Base-by-base conservation (phyloP, 345 rosid species). In the Citrus hindsii region DNA sequence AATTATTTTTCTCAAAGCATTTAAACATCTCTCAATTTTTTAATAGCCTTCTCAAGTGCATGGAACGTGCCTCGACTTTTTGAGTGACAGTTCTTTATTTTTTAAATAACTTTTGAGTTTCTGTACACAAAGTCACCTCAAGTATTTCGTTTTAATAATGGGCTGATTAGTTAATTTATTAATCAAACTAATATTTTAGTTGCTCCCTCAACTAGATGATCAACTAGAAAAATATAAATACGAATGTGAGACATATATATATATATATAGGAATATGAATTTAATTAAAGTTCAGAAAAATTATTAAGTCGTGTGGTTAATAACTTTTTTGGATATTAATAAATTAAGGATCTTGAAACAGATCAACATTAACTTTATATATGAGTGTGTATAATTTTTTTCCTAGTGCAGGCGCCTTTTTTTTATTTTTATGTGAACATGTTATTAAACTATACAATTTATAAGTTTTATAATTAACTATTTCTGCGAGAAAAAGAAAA, bases 301-400 rank as follows among this genome's bases (percentile, higher is more conserved):
- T 0, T 40, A 40, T 40, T 40, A 40, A 40, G 0, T 9, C 1
- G 2, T 40, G 46, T 7, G 9, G 9, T 38, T 38, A 38, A 38
- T 38, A 1, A 38, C 0, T 38, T 38, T 38, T 0, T 1, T 2
- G 2, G 2, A 38, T 8, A 7, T 38, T 38, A 38, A 38, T 0
- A 33, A 33, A 33, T 33, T 5, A 33, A 33, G 0, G 6, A 38
- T 38, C 0, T 0, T 7, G 2, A 38, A 38, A 0, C 0, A 38
- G 0, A 38, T 38, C 1, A 38, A 7, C 40, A 38, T 0, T 5
- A 33, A 0, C 35, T 33, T 33, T 33, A 33, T 38, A 37, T 7
- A 38, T 35, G 38, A 0, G 38, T 38, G 38, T 40, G 3, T 40
- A 9, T 40, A 33, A 40, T 1, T 40, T 9, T 9, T 40, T 40